Percentiles rank a stretch among this genome's conserved stretches.
Conservation (phyloP, 768 basidiomycete genomes). For the Boletus sp. region DNA sequence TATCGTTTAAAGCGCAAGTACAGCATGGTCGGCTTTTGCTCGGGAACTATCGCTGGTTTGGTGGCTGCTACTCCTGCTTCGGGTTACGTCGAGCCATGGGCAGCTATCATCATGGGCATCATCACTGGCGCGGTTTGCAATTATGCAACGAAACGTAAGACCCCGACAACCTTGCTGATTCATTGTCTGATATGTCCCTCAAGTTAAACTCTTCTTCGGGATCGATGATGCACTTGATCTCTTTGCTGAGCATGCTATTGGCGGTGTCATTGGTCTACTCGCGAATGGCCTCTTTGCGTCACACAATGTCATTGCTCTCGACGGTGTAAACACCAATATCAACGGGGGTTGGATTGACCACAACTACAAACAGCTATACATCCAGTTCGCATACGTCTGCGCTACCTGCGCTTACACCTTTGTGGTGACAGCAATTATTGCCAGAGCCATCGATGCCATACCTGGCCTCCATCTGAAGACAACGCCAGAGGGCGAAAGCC, state of each 20-base stretch:
- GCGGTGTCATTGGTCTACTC: slow-evolving; percentile 74
- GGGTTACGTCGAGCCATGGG: slow-evolving; percentile 77
- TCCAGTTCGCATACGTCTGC: slow-evolving; percentile 64
- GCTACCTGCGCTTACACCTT: slow-evolving; percentile 59
- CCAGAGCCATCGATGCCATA: slow-evolving; percentile 51
- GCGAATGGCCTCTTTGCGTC: slow-evolving; percentile 76
- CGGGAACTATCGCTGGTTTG: slow-evolving; percentile 83
- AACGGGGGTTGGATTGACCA: slow-evolving; percentile 71
- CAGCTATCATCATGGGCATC: slow-evolving; percentile 71
- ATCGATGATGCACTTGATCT: slow-evolving; percentile 92
- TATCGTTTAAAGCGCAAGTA: slow-evolving; percentile 77
- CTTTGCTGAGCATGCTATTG: slow-evolving; percentile 87
- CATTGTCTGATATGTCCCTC: slow-evolving; percentile 6
- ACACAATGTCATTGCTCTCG: slow-evolving; percentile 56
- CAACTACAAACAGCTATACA: slow-evolving; percentile 77
- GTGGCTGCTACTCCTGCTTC: slow-evolving; percentile 88
- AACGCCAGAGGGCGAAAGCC: slow-evolving; percentile 51
- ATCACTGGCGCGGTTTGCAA: slow-evolving; percentile 73
- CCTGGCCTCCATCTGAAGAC: slow-evolving; percentile 57
- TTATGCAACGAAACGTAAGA: slow-evolving; percentile 77
- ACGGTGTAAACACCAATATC: slow-evolving; percentile 56
- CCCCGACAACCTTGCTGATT: not conserved
- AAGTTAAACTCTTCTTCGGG: slow-evolving; percentile 65
- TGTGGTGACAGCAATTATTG: slow-evolving; percentile 57
- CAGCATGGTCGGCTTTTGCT: slow-evolving; percentile 89